phyloP scores from a whole-genome alignment of 2,329 filamentous ascomycete genomes.

The Microdochium trichocladiopsis region DNA sequence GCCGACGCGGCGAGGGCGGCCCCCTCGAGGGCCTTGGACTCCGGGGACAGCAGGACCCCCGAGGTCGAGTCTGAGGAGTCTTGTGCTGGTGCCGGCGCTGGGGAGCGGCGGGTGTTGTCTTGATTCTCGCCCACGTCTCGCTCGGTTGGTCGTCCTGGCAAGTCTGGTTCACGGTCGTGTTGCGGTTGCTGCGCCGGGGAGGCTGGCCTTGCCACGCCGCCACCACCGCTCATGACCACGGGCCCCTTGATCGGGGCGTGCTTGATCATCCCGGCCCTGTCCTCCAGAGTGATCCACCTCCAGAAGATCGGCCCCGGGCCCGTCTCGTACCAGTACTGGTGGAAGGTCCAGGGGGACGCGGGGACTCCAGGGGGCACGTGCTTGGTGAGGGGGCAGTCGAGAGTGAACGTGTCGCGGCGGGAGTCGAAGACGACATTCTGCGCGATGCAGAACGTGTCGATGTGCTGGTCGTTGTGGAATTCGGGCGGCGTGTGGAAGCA shows the following conservation, averaged over 20 bases:
- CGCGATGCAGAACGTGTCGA: conserved; percentile 2
- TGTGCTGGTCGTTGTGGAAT: neutral
- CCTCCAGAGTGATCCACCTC: neutral
- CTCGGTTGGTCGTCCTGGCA: neutral
- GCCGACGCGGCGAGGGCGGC: too few species aligned
- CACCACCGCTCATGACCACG: too few species aligned
- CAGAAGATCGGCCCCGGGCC: neutral
- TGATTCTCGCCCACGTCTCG: neutral
- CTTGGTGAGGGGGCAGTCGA: neutral
- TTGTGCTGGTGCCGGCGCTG: neutral
- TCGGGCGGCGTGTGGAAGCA: conserved; percentile 2
- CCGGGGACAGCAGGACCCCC: too few species aligned
- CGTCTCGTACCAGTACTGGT: conserved; percentile 2
- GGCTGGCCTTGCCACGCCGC: neutral
- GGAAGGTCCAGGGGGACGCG: neutral
- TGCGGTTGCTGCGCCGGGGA: neutral
- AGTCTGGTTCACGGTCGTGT: neutral
- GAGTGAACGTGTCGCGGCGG: neutral
- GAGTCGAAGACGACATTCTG: neutral
- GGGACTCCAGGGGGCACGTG: neutral
- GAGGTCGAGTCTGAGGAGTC: neutral
- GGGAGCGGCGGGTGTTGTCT: too few species aligned
- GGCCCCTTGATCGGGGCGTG: neutral
- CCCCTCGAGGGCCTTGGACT: too few species aligned
- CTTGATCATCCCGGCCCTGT: neutral